Evolutionary conservation across 2,329 filamentous ascomycete genomes (phyloP), one percentile per base, ranked within the genome.

Genomic region (Seiridium cupressi): DNA sequence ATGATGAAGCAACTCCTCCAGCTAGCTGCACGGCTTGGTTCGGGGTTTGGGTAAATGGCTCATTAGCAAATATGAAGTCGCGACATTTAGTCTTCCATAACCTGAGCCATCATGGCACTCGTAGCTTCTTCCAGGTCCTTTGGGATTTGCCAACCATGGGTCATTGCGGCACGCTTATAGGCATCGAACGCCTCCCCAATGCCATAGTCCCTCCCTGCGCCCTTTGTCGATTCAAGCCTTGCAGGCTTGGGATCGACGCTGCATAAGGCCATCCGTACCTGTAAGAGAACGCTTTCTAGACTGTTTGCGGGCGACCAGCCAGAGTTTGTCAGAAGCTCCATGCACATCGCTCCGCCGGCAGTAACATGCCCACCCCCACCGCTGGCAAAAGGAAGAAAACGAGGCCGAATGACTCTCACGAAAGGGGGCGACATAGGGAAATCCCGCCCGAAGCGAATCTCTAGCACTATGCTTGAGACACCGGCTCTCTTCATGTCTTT

Each of bases 341-440:
- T 93, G 73, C 85, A 87, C 76, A 97, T 85, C 1, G 93, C 91
- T 1, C 93, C 93, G 32, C 93, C 93, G 1, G 81, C 77, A 0
- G 93, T 96, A 61, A 97, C 89, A 71, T 97, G 91, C 0, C 93
- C 93, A 32, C 93, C 93, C 26, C 93, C 93, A 4, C 92, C 92
- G 4, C 79, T 67, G 34, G 78, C 71, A 69, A 94, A 94, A 2
- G 85, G 81, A 26, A 94, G 72, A 72, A 97, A 94, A 4, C 89
- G 88, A 1, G 93, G 93, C 5, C 89, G 86, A 57, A 97, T 83
- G 13, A 97, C 87, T 5, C 93, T 88, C 35, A 96, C 85, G 69
- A 97, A 96, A 0, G 93, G 93, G 3, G 93, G 93, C 1, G 85
- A 83, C 69, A 90, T 85, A 0, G 93, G 93, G 64, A 88, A 96